These are phyloP conservation scores for Saccharomycodes ludwigii DNA, from an alignment of 805 yeast species.

Conservation along the genomic window DNA sequence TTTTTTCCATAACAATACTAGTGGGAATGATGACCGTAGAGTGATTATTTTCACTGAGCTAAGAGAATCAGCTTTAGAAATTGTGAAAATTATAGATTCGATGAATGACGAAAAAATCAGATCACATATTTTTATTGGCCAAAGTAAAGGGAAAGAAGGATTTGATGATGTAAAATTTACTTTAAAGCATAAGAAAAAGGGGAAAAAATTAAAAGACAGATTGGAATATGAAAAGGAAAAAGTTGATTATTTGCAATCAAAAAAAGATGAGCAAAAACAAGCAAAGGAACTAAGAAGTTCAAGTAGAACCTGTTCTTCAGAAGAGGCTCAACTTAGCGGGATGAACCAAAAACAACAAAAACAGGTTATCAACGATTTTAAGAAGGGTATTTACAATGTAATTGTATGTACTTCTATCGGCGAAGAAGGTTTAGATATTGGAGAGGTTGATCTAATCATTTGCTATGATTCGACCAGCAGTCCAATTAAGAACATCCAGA, in stretches of 20 bases:
- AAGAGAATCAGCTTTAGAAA: slow-evolving; percentile 83
- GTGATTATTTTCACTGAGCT: slow-evolving; percentile 82
- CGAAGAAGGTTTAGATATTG: slow-evolving; percentile 96
- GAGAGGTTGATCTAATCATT: slow-evolving; percentile 89
- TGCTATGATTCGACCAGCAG: slow-evolving; percentile 90
- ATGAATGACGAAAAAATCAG: slow-evolving; percentile 27
- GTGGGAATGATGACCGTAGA: slow-evolving; percentile 39
- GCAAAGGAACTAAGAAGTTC: slow-evolving; percentile 24
- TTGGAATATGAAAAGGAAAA: slow-evolving; percentile 23
- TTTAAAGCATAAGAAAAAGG: slow-evolving; percentile 32
- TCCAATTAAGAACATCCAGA: slow-evolving; percentile 84
- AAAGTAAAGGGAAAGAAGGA: slow-evolving; percentile 60
- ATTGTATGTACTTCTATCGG: slow-evolving; percentile 95
- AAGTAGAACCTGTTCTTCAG: slow-evolving; percentile 50
- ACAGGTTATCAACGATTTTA: slow-evolving; percentile 62
- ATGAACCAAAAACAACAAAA: slow-evolving; percentile 89
- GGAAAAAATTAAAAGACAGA: slow-evolving; percentile 28
- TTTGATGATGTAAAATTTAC: slow-evolving; percentile 45
- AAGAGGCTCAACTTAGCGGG: slow-evolving; percentile 65
- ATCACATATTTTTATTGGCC: slow-evolving; percentile 91
- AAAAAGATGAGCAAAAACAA: slow-evolving; percentile 20
- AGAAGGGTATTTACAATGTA: slow-evolving; percentile 59
- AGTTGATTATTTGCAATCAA: slow-evolving; percentile 18
- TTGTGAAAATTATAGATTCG: slow-evolving; percentile 50
- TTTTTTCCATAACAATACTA: slow-evolving; percentile 31